phyloP scores from a whole-genome alignment of 2,329 filamentous ascomycete species.

The Scedosporium dehoogii region DNA sequence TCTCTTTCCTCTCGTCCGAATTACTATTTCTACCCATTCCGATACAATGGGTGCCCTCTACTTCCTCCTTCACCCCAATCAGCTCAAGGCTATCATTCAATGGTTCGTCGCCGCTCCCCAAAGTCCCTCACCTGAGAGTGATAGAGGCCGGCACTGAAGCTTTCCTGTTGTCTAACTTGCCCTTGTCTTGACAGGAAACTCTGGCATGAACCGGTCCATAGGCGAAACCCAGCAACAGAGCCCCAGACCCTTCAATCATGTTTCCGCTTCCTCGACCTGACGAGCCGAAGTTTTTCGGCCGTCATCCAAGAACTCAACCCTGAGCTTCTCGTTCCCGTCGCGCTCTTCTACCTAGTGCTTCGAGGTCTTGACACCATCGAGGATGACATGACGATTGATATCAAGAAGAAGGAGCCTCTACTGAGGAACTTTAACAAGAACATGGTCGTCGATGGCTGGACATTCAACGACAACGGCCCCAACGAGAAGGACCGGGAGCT shows the following conservation, averaged over 20 bases:
- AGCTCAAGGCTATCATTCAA: slow-evolving; percentile 79
- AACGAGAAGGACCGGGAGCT: slow-evolving; percentile 92
- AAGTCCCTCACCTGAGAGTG: slow-evolving; percentile 1
- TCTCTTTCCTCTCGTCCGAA: not conserved
- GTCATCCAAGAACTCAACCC: slow-evolving; percentile 96
- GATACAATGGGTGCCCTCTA: slow-evolving; percentile 56
- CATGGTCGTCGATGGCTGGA: slow-evolving; percentile 82
- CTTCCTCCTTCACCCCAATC: slow-evolving; percentile 62
- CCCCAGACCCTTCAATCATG: slow-evolving; percentile 65
- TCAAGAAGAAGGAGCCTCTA: slow-evolving; percentile 75
- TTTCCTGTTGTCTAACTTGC: not conserved
- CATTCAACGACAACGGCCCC: slow-evolving; percentile 71
- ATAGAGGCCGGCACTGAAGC: slow-evolving; percentile 3
- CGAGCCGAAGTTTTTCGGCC: slow-evolving; percentile 83
- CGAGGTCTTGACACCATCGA: slow-evolving; percentile 96
- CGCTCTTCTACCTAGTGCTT: slow-evolving; percentile 86
- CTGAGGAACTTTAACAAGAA: slow-evolving; percentile 72
- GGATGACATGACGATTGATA: slow-evolving; percentile 88
- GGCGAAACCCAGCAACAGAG: slow-evolving; percentile 68
- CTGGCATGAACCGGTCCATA: slow-evolving; percentile 92
- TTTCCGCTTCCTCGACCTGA: slow-evolving; percentile 77
- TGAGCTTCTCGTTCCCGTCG: slow-evolving; percentile 80
- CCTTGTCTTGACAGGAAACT: slow-evolving; percentile 57
- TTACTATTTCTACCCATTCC: slow-evolving; percentile 5
- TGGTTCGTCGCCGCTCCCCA: slow-evolving; percentile 47